These are phyloP conservation scores for Phtheirospermum japonicum DNA, from an alignment of 257 asterid species.

Conservation along the genomic window DNA sequence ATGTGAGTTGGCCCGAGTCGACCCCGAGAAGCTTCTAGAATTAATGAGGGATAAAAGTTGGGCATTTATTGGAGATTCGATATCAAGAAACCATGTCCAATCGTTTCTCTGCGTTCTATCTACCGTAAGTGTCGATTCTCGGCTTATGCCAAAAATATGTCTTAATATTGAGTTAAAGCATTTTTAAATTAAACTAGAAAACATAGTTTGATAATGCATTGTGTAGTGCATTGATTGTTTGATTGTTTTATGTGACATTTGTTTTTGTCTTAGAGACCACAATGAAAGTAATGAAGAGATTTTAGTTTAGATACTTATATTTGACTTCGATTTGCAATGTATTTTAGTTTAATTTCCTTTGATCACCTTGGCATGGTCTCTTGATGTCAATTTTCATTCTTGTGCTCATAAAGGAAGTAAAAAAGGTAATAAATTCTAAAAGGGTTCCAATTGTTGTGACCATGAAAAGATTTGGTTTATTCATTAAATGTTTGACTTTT, in stretches of 20 bases:
- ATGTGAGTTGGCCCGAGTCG: constrained; percentile 52
- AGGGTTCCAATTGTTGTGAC: neutral
- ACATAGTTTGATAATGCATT: neutral
- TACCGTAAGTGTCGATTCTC: constrained; percentile 37
- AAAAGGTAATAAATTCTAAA: neutral
- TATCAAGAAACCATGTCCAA: constrained; percentile 73
- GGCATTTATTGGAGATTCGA: constrained; percentile 84
- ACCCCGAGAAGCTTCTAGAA: constrained; percentile 56
- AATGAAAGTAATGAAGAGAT: neutral
- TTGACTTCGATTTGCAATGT: neutral
- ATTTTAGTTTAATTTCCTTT: neutral
- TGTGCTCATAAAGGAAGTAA: neutral
- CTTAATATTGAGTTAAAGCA: too few species aligned
- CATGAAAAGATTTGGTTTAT: neutral
- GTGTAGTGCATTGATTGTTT: neutral
- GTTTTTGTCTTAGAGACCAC: neutral
- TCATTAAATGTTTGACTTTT: constrained; percentile 1
- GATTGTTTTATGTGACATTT: neutral
- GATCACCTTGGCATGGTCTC: neutral
- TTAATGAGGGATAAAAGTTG: constrained; percentile 61
- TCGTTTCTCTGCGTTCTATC: constrained; percentile 76
- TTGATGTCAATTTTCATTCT: neutral
- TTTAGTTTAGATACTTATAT: neutral
- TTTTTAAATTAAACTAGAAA: neutral
- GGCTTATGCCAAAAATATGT: neutral